Conservation (phyloP, 176 grass and related monocot species). For the Eleusine indica region DNA sequence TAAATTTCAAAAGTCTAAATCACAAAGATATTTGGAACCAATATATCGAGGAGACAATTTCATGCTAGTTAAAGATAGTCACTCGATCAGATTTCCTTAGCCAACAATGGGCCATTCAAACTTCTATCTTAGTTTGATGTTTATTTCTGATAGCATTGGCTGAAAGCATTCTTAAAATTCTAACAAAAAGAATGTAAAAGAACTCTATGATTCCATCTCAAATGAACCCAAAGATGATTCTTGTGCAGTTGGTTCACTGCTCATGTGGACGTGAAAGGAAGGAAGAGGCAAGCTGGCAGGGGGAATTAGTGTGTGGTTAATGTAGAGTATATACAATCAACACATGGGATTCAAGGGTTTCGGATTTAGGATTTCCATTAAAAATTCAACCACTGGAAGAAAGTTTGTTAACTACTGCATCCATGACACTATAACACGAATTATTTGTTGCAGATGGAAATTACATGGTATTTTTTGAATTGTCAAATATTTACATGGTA, state of each 20-base stretch:
- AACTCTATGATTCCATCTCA: background rate
- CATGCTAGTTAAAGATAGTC: background rate
- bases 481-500: too few species aligned
- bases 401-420: background rate
- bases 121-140: background rate
- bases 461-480: background rate
- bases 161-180: background rate
- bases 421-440: too few species aligned
- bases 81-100: background rate
- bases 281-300: background rate
- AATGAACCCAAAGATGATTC: background rate
- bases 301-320: background rate
- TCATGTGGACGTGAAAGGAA: background rate
- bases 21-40: background rate
- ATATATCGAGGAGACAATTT: background rate
- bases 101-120: background rate
- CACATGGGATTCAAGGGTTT: background rate
- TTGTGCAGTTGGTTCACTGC: background rate
- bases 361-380: background rate
- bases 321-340: background rate
- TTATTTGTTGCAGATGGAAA: too few species aligned
- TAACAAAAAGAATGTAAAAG: background rate
- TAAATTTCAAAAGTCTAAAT: background rate
- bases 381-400: background rate
- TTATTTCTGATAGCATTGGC: background rate